Evolutionary conservation across 345 rosid genomes (phyloP).

Genomic region (Salix arbutifolia): DNA sequence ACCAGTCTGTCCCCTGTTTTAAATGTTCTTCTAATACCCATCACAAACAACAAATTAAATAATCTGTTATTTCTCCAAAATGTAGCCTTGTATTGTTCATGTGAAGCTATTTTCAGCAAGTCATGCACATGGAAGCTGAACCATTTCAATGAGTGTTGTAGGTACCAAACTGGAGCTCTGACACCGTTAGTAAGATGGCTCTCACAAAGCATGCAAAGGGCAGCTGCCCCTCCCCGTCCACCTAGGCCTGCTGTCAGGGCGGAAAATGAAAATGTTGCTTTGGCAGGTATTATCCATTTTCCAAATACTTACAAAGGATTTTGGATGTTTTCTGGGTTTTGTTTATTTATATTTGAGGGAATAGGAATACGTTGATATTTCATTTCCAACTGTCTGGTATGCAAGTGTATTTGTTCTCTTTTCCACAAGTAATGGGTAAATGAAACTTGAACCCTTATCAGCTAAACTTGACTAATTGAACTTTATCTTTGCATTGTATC

Average conservation of each 20-base stretch:
- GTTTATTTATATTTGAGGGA: not conserved
- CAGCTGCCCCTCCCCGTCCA: conserved; percentile 80
- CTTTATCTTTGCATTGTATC: not conserved
- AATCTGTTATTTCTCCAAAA: not conserved
- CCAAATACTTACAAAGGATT: not conserved
- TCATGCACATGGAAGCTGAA: not conserved
- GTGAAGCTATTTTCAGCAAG: not conserved
- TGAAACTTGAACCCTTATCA: not conserved
- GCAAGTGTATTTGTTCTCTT: not conserved
- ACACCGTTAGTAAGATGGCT: conserved; percentile 88
- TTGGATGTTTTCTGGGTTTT: not conserved
- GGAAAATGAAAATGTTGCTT: conserved; percentile 54
- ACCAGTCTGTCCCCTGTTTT: not conserved
- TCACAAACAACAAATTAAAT: not conserved
- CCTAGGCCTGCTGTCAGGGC: conserved; percentile 68
- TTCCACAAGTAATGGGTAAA: not conserved
- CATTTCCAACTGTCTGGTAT: not conserved
- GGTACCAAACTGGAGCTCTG: conserved; percentile 97
- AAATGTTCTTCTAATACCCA: not conserved
- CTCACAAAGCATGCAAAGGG: conserved; percentile 96
- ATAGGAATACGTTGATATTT: not conserved
- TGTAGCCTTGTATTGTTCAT: not conserved
- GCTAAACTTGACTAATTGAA: not conserved
- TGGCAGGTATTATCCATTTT: conserved; percentile 47
- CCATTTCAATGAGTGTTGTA: conserved; percentile 28